Base-by-base conservation (phyloP, 108 stramenopile genomes). In the Nitzschia sp. region DNA sequence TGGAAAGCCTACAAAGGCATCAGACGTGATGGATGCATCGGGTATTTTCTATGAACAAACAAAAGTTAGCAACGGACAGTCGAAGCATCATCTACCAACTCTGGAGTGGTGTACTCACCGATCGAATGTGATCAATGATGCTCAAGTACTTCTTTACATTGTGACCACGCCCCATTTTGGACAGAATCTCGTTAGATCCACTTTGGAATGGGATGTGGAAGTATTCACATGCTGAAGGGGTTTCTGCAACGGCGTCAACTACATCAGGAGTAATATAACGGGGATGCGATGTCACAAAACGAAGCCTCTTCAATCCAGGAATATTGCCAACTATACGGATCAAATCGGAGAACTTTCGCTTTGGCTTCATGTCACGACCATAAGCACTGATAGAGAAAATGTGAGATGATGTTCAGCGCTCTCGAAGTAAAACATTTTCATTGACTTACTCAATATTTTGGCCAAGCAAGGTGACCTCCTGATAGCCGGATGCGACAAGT, bases 211-310 rank as follows among this genome's bases (percentile, higher is more conserved):
- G 98, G 65, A 98, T 81, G 61, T 97, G 95, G 63, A 97, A 96
- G 65, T 77, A 80, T 64, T 94, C 91, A 67, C 92, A 93, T 0
- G 90, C 87, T 20, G 90, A 63, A 9, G 87, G 81, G 9, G 91
- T 88, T 20, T 94, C 88, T 37, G 95, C 92, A 24, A 98, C 96
- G 14, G 95, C 93, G 71, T 96, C 95, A 7, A 98, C 86, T 0
- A 97, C 96, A 22, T 89, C 88, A 58, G 93, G 73, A 43, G 87
- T 88, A 91, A 97, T 97, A 80, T 98, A 98, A 12, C 94, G 83
- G 17, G 98, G 98, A 78, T 98, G 98, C 8, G 92, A 94, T 19
- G 98, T 98, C 7, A 98, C 95, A 66, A 96, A 98, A 24, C 98
- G 89, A 34, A 98, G 72, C 12, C 97, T 81, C 57, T 90, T 65